Evolutionary conservation across 2,329 filamentous ascomycete species (phyloP), one percentile per base, ranked within the genome.

Genomic region (Ceratocystis cubensis): DNA sequence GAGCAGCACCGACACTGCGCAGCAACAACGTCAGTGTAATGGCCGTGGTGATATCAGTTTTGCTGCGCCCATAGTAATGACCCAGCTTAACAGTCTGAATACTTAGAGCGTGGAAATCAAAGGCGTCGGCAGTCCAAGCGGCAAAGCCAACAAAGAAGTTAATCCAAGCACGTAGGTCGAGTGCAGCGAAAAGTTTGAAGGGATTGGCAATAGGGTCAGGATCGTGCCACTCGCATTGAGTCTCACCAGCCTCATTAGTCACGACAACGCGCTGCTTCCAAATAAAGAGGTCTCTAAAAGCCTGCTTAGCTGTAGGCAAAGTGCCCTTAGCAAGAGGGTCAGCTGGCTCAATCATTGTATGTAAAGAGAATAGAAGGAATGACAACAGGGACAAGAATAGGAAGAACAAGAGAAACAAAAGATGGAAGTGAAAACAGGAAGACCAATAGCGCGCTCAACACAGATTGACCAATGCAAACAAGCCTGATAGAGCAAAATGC

Each of bases 101-200:
- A 3, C 86, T 88, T 7, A 93, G 80, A 30, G 89, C 87, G 75
- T 91, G 88, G 73, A 92, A 93, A 75, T 91, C 89, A 73, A 92
- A 93, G 2, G 89, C 88, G 74, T 93, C 89, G 66, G 88, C 88
- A 1, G 84, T 88, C 89, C 89, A 93, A 17, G 88, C 86, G 44
- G 81, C 75, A 72, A 92, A 85, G 2, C 88, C 89, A 10, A 91
- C 86, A 50, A 88, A 70, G 76, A 93, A 86, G 77, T 89, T 91
- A 17, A 88, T 72, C 88, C 89, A 93, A 73, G 88, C 85, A 68
- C 80, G 82, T 28, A 78, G 77, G 2, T 79, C 81, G 17, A 94
- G 80, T 75, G 86, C 81, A 33, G 79, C 80, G 69, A 91, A 78
- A 37, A 93, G 79, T 46, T 79, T 83, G 75, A 93, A 77, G 48